A percentile compares a stretch with the other conserved stretches of the same genome.
Evolutionary conservation across 345 rosid species (phyloP).

Genomic region (Balakata baccata): DNA sequence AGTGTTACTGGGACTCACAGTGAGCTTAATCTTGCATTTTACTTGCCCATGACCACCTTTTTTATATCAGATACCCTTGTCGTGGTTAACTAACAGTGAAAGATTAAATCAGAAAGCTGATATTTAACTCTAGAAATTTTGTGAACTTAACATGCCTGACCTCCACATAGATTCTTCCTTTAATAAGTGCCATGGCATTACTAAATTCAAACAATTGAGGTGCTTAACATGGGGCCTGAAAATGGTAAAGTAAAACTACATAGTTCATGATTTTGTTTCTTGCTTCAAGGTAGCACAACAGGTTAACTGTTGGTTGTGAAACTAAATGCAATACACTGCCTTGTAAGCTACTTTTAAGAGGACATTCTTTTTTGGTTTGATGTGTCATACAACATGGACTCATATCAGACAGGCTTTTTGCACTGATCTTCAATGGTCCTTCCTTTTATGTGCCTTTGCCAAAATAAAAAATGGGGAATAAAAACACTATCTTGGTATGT

Average conservation of each 20-base stretch:
- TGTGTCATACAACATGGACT: too few species aligned
- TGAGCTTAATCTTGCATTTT: background rate
- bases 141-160: conserved; percentile 7
- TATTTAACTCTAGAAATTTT: background rate
- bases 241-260: conserved; percentile 26
- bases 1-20: background rate
- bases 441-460: too few species aligned
- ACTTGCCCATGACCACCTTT: background rate
- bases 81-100: background rate
- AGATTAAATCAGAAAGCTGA: background rate
- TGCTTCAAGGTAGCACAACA: conserved; percentile 6
- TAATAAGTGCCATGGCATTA: background rate
- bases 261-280: background rate
- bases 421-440: background rate
- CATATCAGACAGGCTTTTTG: background rate
- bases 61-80: conserved; percentile 5
- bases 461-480: background rate
- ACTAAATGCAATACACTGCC: background rate
- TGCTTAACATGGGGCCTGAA: background rate
- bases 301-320: background rate
- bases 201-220: background rate
- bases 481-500: background rate
- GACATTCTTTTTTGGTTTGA: background rate
- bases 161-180: background rate
- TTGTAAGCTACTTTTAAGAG: background rate